Base-by-base conservation (phyloP, 768 basidiomycete species). In the Amanita subjunquillea region DNA sequence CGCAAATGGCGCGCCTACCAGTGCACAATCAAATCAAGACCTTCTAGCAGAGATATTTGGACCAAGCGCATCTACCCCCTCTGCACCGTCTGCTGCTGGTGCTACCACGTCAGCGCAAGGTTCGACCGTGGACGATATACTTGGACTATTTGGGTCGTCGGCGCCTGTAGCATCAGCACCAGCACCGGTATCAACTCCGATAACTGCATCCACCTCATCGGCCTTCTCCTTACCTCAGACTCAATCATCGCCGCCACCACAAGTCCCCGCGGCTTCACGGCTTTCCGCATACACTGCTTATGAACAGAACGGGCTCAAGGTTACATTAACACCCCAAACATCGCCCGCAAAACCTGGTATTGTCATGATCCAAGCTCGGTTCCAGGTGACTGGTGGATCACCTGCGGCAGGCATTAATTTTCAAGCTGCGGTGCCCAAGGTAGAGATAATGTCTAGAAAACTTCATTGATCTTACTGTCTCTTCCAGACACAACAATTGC, bases 391-490 rank as follows among this genome's bases (percentile, higher is more conserved):
- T 2, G 84, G 81, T 13, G 63, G 63, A 3, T 74, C 69, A 17
- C 50, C 75, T 4, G 82, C 75, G 2, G 72, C 73, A 4, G 82
- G 80, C 1, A 69, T 99, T 44, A 92, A 85, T 62, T 97, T 99
- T 73, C 96, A 98, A 65, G 96, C 93, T 38, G 96, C 95, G 6
- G 95, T 99, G 6, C 95, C 95, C 3, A 95, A 91, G 78, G 93
- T 91, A 55, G 25, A 54, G 39, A 43, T 54, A 65, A 50, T 17
- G 7, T n/a, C 6, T 9, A 32, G 27, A 23, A 52, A 6, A 25
- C 29, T 9, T 15, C 54, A 15, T 25, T 8, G 51, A 10, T 44
- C 22, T 45, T 37, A 27, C 36, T 27, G 15, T 37, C 45, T 30
- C 53, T 43, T 53, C 2, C 62, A 98, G 91, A 89, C 93, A 0